Conservation (phyloP, 345 rosid species). For the Bruguiera sexangula region DNA sequence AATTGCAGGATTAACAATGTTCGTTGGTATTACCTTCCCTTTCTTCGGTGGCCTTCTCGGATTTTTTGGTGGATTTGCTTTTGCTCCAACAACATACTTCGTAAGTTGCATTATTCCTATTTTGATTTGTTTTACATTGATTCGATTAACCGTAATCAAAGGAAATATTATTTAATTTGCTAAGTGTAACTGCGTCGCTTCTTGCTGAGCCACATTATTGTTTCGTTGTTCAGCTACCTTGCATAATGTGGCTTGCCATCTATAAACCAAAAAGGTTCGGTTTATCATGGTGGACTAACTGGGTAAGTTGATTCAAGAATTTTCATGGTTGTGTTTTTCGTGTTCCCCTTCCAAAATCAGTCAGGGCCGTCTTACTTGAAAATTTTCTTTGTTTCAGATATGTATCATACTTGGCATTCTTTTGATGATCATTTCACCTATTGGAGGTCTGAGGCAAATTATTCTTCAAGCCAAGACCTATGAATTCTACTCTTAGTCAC, state of each 20-base stretch:
- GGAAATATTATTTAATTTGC: neutral
- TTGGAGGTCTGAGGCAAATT: slow-evolving; percentile 28
- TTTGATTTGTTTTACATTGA: neutral
- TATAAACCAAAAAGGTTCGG: slow-evolving; percentile 26
- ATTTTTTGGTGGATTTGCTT: slow-evolving; percentile 36
- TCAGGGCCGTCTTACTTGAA: neutral
- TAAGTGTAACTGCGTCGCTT: no score
- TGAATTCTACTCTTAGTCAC: slow-evolving; percentile 18
- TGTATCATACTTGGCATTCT: slow-evolving; percentile 22
- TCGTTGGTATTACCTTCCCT: slow-evolving; percentile 28
- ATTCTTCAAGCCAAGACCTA: slow-evolving; percentile 25
- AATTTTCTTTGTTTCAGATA: slow-evolving; percentile 9
- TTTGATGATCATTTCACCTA: slow-evolving; percentile 26
- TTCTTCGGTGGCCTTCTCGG: slow-evolving; percentile 28
- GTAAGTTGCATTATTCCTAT: slow-evolving; percentile 14
- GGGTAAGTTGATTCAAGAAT: slow-evolving; percentile 18
- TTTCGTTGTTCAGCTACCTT: slow-evolving; percentile 24
- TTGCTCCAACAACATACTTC: slow-evolving; percentile 32
- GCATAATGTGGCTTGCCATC: slow-evolving; percentile 29
- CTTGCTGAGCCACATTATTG: neutral
- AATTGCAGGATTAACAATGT: slow-evolving; percentile 28
- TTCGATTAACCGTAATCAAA: no score
- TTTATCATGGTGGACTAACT: slow-evolving; percentile 32
- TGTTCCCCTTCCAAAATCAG: neutral
- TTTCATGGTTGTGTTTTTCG: neutral